Conservation (phyloP, 495 filamentous ascomycete species). For the Penicillium odoratum region DNA sequence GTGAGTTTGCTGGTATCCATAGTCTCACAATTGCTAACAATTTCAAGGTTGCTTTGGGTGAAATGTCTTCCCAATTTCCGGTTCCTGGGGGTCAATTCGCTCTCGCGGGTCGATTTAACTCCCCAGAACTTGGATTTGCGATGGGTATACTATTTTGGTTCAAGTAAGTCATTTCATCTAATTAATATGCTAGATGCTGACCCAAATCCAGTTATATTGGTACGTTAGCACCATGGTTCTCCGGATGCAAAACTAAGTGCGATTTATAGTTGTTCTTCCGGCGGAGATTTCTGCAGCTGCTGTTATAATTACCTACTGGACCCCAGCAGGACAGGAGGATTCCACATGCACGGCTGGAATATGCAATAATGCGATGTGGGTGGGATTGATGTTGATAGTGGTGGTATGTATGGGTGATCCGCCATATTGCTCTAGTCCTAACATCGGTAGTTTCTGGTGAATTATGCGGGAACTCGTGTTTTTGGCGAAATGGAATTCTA, state of each 20-base stretch:
- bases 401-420: conserved; percentile 15
- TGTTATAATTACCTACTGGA: conserved; percentile 48
- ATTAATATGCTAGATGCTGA: background rate
- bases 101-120: conserved; percentile 19
- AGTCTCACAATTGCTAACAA: background rate
- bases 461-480: conserved; percentile 21
- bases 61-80: conserved; percentile 22
- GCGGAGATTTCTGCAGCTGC: conserved; percentile 40
- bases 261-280: conserved; percentile 20
- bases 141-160: conserved; percentile 29
- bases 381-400: conserved; percentile 22
- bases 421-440: background rate
- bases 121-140: conserved; percentile 19
- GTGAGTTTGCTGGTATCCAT: conserved; percentile 1
- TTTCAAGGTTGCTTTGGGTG: conserved; percentile 12
- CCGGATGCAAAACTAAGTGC: background rate
- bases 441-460: conserved; percentile 16
- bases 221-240: background rate
- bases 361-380: conserved; percentile 32
- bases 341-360: conserved; percentile 27
- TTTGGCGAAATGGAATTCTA: conserved; percentile 32
- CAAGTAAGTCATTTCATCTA: conserved; percentile 10
- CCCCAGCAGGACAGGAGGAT: conserved; percentile 21
- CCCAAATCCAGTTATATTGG: conserved; percentile 11
- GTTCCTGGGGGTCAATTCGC: conserved; percentile 18